Percentiles rank a stretch among this genome's conserved stretches.
Conservation (phyloP, 306 rosid species). For the Glycine tomentella region DNA sequence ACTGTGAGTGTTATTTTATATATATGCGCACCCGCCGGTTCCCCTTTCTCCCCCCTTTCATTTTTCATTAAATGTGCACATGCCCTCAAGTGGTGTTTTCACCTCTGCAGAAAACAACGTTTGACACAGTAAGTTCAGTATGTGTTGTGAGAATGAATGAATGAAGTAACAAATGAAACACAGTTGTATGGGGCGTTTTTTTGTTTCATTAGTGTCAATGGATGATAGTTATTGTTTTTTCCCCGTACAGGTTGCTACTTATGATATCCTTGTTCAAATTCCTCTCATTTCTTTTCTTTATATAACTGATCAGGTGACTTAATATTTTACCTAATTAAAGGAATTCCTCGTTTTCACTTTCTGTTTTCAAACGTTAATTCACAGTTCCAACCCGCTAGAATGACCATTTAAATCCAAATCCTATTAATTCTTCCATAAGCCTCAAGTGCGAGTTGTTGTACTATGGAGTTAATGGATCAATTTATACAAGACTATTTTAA, state of each 20-base stretch:
- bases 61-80: conserved; percentile 47
- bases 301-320: background rate
- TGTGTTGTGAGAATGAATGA: conserved; percentile 16
- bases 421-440: background rate
- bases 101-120: too few species aligned
- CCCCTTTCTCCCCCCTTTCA: background rate
- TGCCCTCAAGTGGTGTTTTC: too few species aligned
- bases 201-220: conserved; percentile 28
- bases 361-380: background rate
- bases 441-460: background rate
- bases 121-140: conserved; percentile 37
- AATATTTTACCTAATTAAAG: background rate
- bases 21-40: conserved; percentile 22
- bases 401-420: background rate
- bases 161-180: conserved; percentile 12
- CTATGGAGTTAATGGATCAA: too few species aligned
- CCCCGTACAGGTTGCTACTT: background rate
- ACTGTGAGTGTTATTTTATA: background rate
- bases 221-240: background rate
- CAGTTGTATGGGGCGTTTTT: conserved; percentile 11
- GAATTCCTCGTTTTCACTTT: background rate
- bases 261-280: conserved; percentile 7
- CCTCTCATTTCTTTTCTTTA: background rate
- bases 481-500: too few species aligned
- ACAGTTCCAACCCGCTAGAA: background rate